Evolutionary conservation across 257 asterid genomes (phyloP), one percentile per base, ranked within the genome.

Genomic region (Salvia miltiorrhiza): DNA sequence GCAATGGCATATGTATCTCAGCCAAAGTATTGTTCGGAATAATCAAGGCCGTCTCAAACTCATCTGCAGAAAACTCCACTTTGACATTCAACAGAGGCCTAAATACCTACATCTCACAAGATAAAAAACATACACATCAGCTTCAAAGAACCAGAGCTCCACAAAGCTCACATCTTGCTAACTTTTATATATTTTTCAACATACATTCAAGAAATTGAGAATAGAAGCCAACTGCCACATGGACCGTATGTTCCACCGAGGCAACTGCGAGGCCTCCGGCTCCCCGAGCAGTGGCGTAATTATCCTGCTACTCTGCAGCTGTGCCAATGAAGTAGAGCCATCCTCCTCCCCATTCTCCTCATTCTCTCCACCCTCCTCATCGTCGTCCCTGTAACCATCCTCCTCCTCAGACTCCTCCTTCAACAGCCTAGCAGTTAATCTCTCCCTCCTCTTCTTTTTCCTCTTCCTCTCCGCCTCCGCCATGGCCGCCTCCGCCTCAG

Each of bases 191-290:
- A 20, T 10, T 37, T 48, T 40, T 17, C 69, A 49, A 75, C 98
- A 65, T 87, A 95, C 99, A 85, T 95, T 88, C 82, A 95, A 82
- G 84, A 95, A 95, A 85, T 88, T 89, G 71, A 95, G 84, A 71
- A 95, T 80, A 26, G 99, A 92, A 79, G 99, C 98, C 86, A 95
- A 73, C 84, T 95, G 90, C 99, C 98, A 92, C 99, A 92, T 95
- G 40, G 92, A 85, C 61, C 98, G 89, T 28, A 95, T 77, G 52
- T 65, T 85, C 99, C 98, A 92, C 65, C 99, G 87, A 0, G 94
- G 98, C 76, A 91, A 67, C 80, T 94, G 99, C 0, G 96, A 90
- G 14, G 87, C 81, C 86, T 94, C 99, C 14, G 90, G 86, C 77
- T 89, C 98, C 30, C 88, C 96, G 49, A 91, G 86, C 55, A 94